Evolutionary conservation across 768 basidiomycete genomes (phyloP).

Genomic region (Ephemerocybe angulata): DNA sequence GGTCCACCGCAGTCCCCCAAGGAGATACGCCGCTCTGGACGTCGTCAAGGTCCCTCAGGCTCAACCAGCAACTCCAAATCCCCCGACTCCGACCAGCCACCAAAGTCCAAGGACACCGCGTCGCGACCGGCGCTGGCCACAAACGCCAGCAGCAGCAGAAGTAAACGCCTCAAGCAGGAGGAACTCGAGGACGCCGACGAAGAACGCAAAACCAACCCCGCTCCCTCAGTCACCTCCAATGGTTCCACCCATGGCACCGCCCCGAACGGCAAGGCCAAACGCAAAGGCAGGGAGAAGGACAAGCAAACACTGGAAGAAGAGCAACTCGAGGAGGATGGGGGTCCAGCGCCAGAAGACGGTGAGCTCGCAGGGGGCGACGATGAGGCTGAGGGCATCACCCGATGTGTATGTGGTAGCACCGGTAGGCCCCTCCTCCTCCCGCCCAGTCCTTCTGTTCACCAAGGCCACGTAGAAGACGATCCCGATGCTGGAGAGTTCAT

Average conservation of each 20-base stretch:
- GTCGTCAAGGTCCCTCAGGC: slow-evolving; percentile 64
- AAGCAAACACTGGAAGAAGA: slow-evolving; percentile 25
- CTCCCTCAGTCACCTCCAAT: slow-evolving; percentile 30
- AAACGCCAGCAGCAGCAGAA: slow-evolving; percentile 37
- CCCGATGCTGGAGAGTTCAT: slow-evolving; percentile 90
- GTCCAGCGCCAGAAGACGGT: slow-evolving; percentile 31
- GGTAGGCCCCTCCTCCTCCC: slow-evolving; percentile 42
- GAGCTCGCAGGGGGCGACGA: slow-evolving; percentile 51
- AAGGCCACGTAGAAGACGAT: slow-evolving; percentile 56
- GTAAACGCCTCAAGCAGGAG: slow-evolving; percentile 70
- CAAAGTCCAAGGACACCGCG: slow-evolving; percentile 43
- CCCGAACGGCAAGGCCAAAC: slow-evolving; percentile 29
- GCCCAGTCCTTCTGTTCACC: slow-evolving; percentile 20
- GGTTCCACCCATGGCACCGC: slow-evolving; percentile 29
- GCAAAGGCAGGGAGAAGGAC: slow-evolving; percentile 59
- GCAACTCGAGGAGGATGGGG: slow-evolving; percentile 21
- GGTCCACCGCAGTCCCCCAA: slow-evolving; percentile 74
- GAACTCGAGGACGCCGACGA: slow-evolving; percentile 63
- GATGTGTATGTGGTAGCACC: slow-evolving; percentile 82
- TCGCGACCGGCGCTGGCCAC: slow-evolving; percentile 40
- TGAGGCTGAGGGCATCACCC: slow-evolving; percentile 65
- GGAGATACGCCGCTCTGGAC: slow-evolving; percentile 74
- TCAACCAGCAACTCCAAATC: slow-evolving; percentile 71
- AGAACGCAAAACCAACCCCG: slow-evolving; percentile 45
- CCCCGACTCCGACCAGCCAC: slow-evolving; percentile 64